Evolutionary conservation across 176 grass and related monocot species (phyloP).

Genomic region (Triticum turgidum): DNA sequence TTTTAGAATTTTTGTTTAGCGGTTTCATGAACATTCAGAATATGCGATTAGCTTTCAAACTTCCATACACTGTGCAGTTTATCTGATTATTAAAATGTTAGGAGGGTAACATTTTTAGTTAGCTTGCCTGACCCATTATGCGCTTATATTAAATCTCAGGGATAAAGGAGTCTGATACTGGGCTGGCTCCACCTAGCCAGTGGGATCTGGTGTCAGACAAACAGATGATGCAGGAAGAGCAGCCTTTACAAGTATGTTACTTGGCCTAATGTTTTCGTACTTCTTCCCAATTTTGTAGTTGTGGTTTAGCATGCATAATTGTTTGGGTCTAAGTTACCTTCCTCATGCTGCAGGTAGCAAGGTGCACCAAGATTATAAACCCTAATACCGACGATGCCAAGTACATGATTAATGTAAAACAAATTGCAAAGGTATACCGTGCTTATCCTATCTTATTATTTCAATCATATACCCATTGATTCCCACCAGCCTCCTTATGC

Average conservation of each 20-base stretch:
- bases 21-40: neutral
- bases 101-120: neutral
- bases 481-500: neutral
- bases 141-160: conserved; percentile 41
- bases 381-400: conserved; percentile 96
- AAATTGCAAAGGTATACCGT: conserved; percentile 88
- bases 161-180: conserved; percentile 97
- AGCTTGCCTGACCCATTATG: neutral
- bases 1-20: neutral
- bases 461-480: neutral
- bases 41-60: neutral
- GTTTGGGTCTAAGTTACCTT: neutral
- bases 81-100: too few relatives aligned
- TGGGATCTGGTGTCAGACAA: conserved; percentile 99
- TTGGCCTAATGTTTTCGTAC: neutral
- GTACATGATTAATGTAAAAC: conserved; percentile 97
- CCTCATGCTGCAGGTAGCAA: conserved; percentile 62
- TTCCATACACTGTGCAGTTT: neutral
- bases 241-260: conserved; percentile 69
- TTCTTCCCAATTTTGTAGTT: neutral
- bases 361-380: conserved; percentile 96
- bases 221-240: conserved; percentile 97
- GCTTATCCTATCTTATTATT: neutral
- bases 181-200: conserved; percentile 84
- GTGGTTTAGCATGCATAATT: neutral